Percentiles rank a stretch among this genome's conserved stretches.
These are phyloP conservation scores for Chaetomium sp. DNA, from an alignment of 2,329 filamentous ascomycete genomes.

Conservation along the genomic window DNA sequence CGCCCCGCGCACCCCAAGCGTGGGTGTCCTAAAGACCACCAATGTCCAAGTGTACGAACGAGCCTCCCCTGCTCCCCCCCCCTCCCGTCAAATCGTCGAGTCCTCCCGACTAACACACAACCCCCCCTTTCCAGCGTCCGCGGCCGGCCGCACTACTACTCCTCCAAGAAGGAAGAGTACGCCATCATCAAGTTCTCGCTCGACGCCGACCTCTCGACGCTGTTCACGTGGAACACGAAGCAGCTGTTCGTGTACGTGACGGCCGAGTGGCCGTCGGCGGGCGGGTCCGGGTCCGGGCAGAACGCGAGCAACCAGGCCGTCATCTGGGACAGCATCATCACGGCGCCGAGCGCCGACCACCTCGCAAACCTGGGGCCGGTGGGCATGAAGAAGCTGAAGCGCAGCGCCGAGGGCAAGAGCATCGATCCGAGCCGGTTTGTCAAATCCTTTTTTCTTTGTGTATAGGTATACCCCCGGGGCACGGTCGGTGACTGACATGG, in stretches of 20 bases:
- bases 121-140: constrained; percentile 63
- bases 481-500: neutral
- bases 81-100: neutral
- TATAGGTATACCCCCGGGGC: too few relatives aligned
- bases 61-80: constrained; percentile 5
- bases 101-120: constrained; percentile 11
- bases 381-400: constrained; percentile 63
- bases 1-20: constrained; percentile 67
- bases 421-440: constrained; percentile 60
- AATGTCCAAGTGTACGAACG: constrained; percentile 80
- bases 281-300: constrained; percentile 34
- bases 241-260: constrained; percentile 96
- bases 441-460: too few relatives aligned
- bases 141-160: constrained; percentile 95
- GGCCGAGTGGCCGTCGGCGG: constrained; percentile 64
- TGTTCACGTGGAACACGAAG: constrained; percentile 99
- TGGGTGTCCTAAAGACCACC: constrained; percentile 61
- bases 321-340: constrained; percentile 96
- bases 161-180: constrained; percentile 89
- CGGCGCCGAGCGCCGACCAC: constrained; percentile 66
- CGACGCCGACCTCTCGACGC: constrained; percentile 83
- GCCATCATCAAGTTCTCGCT: constrained; percentile 92
- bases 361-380: constrained; percentile 62
- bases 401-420: constrained; percentile 60
- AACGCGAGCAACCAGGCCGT: constrained; percentile 69